These are phyloP conservation scores for Stephania japonica DNA, from an alignment of 164 flowering plant genomes.

Conservation along the genomic window DNA sequence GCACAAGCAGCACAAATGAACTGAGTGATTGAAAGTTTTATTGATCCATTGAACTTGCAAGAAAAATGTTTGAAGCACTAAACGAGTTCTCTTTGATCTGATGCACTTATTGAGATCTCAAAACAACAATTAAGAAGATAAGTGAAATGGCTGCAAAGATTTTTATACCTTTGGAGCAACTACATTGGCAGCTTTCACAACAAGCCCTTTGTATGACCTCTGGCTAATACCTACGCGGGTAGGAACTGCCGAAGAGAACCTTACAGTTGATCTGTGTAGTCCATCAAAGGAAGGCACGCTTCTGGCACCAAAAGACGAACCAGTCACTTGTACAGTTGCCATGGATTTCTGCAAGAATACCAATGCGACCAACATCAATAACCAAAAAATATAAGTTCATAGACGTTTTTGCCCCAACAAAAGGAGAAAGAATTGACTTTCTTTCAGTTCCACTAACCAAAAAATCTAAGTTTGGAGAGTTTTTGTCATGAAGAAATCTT, in stretches of 20 bases:
- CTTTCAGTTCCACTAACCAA: too few species aligned
- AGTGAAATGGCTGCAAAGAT: neutral
- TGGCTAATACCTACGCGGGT: conserved; percentile 10
- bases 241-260: conserved; percentile 4
- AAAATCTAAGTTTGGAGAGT: too few species aligned
- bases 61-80: neutral
- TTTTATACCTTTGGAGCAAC: conserved; percentile 89
- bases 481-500: too few species aligned
- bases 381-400: too few species aligned
- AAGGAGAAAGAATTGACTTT: too few species aligned
- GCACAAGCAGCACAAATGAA: too few species aligned
- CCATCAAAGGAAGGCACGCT: conserved; percentile 44
- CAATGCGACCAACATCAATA: neutral
- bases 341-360: conserved; percentile 17
- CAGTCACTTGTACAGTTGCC: conserved; percentile 47
- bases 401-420: too few species aligned
- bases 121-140: too few species aligned
- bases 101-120: too few species aligned
- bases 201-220: conserved; percentile 43
- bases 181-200: conserved; percentile 70
- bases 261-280: conserved; percentile 28
- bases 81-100: too few species aligned
- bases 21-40: too few species aligned
- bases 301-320: conserved; percentile 35
- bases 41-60: too few species aligned